phyloP scores from a whole-genome alignment of 2,329 filamentous ascomycete genomes.

The Calonectria naviculata region DNA sequence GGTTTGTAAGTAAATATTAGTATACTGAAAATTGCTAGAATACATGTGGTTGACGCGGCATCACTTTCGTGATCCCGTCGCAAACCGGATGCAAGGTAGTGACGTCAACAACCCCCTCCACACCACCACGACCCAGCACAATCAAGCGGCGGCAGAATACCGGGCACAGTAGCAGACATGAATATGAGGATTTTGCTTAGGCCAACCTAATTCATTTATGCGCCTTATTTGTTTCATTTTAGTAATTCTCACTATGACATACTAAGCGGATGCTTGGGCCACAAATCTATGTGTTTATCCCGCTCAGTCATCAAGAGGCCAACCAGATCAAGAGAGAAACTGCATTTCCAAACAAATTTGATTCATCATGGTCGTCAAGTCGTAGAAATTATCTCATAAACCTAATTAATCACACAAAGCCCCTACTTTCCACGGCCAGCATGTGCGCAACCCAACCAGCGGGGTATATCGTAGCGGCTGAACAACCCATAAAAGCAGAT shows the following conservation, averaged over 20 bases:
- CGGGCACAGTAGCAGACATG: no score
- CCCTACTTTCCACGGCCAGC: constrained; percentile 3
- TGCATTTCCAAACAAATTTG: neutral
- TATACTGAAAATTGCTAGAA: neutral
- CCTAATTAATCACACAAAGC: constrained; percentile 21
- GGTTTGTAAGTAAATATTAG: neutral
- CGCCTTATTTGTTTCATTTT: neutral
- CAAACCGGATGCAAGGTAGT: constrained; percentile 11
- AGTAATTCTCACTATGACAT: neutral
- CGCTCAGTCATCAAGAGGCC: neutral
- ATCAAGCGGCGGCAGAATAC: no score
- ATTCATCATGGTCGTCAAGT: constrained; percentile 36
- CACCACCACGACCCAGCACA: neutral
- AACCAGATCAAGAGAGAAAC: neutral
- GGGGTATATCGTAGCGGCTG: constrained; percentile 17
- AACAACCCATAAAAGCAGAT: constrained; percentile 11
- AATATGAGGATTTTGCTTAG: neutral
- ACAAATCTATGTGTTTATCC: no score
- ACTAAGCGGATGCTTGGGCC: neutral
- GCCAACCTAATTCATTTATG: neutral
- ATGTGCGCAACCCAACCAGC: constrained; percentile 20
- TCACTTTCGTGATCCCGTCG: neutral
- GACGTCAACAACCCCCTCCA: constrained; percentile 32
- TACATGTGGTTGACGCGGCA: neutral
- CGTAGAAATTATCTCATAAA: constrained; percentile 33